Base-by-base conservation (phyloP, 2,329 filamentous ascomycete species). In the Xylariaceae sp. region DNA sequence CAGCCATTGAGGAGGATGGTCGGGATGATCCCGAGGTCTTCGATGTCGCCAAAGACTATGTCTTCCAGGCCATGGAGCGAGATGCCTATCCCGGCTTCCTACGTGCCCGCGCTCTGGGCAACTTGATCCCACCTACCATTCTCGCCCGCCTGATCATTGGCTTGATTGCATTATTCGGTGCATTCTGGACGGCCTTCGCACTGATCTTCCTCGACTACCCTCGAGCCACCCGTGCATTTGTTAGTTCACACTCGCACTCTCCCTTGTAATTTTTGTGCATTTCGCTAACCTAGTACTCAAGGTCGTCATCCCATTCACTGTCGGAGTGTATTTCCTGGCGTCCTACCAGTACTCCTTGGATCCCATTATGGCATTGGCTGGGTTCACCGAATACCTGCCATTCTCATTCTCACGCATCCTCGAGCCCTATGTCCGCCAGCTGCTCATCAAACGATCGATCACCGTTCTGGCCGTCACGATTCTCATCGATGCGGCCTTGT, bases 11-110 rank as follows among this genome's bases (percentile, higher is more conserved):
- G 68, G 86, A 92, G 56, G 84, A 89, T 54, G 88, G 89, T 37
- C 83, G 93, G 57, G 93, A 97, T 60, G 93, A 98, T 63, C 93
- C 93, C 0, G 93, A 98, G 66, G 86, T 98, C 11, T 98, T 98
- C 60, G 93, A 97, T 64, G 83, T 88, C 17, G 93, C 93, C 44
- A 98, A 98, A 73, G 93, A 98, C 71, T 98, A 97, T 65, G 93
- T 97, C 52, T 98, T 97, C 67, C 94, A 98, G 69, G 94, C 94
- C 25, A 98, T 98, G 93, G 94, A 98, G 70, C 82, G 94, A 45
- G 93, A 98, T 70, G 93, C 94, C n/a, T 98, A 95, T 64, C 93
- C 94, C 1, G 92, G 92, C 1, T 98, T 98, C 69, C 76, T 98
- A 48, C 81, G 92, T 62, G 88, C 89, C 70, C 97, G 97, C 71